Evolutionary conservation across 2,329 filamentous ascomycete genomes (phyloP).

Genomic region (Fusarium sp.): DNA sequence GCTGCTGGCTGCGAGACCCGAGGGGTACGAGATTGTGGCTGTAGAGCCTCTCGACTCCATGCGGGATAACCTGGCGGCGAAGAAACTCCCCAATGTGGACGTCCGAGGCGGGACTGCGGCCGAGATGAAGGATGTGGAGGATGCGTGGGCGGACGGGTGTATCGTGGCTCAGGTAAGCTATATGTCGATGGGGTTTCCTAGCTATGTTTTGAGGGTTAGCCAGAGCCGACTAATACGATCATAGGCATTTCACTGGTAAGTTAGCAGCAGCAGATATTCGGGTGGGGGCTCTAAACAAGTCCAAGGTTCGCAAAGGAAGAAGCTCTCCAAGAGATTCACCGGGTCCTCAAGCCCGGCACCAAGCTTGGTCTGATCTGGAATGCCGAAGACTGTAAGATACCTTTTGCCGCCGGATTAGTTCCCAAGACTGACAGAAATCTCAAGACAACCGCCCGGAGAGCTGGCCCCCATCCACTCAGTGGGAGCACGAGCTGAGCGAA

Average conservation of each 20-base stretch:
- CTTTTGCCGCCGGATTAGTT: background rate
- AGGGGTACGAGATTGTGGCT: slow-evolving; percentile 70
- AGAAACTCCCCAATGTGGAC: slow-evolving; percentile 66
- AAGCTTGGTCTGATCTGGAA: slow-evolving; percentile 80
- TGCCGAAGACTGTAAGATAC: slow-evolving; percentile 72
- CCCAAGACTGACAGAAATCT: background rate
- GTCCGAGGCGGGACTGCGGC: slow-evolving; percentile 70
- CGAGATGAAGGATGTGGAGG: slow-evolving; percentile 64
- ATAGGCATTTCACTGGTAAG: slow-evolving; percentile 69
- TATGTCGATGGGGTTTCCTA: slow-evolving; percentile 18
- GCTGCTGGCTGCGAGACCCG: slow-evolving; percentile 67
- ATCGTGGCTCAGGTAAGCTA: slow-evolving; percentile 74
- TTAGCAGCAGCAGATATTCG: background rate
- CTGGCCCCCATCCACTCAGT: slow-evolving; percentile 67
- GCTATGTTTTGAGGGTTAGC: background rate
- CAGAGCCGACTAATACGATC: slow-evolving; percentile 7
- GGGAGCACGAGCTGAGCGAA: slow-evolving; percentile 72
- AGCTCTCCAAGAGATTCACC: slow-evolving; percentile 74
- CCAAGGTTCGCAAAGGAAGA: slow-evolving; percentile 75
- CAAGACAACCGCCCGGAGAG: slow-evolving; percentile 72
- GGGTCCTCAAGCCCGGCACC: slow-evolving; percentile 70
- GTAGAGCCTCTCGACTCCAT: slow-evolving; percentile 75
- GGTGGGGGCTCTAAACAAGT: background rate
- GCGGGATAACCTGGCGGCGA: slow-evolving; percentile 69
- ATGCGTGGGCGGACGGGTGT: slow-evolving; percentile 72